A percentile compares a stretch with the other conserved stretches of the same genome.
These are phyloP conservation scores for Elaeagnus macrophylla DNA, from an alignment of 306 rosid genomes.

Conservation along the genomic window DNA sequence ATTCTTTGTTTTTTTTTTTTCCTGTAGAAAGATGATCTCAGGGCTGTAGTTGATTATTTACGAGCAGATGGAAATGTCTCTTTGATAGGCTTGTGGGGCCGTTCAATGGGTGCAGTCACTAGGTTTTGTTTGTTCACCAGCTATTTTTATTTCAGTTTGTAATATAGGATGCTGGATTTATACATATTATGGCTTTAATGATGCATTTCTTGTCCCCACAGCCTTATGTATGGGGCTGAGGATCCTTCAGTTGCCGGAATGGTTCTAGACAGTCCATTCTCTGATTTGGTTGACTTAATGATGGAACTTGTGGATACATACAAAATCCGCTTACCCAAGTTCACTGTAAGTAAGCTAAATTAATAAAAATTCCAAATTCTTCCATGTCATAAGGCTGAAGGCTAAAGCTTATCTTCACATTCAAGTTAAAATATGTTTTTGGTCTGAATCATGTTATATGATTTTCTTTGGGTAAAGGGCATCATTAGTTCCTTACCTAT, in stretches of 20 bases:
- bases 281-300: slow-evolving; percentile 94
- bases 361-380: slow-evolving; percentile 1
- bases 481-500: too few species aligned
- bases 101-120: slow-evolving; percentile 99
- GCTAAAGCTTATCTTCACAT: background rate
- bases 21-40: slow-evolving; percentile 83
- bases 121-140: slow-evolving; percentile 41
- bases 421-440: background rate
- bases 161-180: background rate
- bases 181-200: slow-evolving; percentile 20
- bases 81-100: slow-evolving; percentile 98
- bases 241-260: slow-evolving; percentile 98
- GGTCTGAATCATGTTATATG: too few species aligned
- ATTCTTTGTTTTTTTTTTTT: slow-evolving; percentile 14
- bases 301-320: slow-evolving; percentile 91
- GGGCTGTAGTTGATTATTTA: slow-evolving; percentile 68
- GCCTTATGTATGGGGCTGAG: slow-evolving; percentile 95
- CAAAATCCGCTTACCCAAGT: slow-evolving; percentile 76
- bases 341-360: slow-evolving; percentile 57
- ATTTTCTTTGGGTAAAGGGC: too few species aligned
- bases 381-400: background rate
- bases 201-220: slow-evolving; percentile 30
- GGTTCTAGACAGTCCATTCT: slow-evolving; percentile 95
- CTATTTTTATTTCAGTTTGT: slow-evolving; percentile 15
- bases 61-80: slow-evolving; percentile 87